Evolutionary conservation across 2,329 filamentous ascomycete species (phyloP), one percentile per base, ranked within the genome.

Genomic region (Tympanopsis confertula): DNA sequence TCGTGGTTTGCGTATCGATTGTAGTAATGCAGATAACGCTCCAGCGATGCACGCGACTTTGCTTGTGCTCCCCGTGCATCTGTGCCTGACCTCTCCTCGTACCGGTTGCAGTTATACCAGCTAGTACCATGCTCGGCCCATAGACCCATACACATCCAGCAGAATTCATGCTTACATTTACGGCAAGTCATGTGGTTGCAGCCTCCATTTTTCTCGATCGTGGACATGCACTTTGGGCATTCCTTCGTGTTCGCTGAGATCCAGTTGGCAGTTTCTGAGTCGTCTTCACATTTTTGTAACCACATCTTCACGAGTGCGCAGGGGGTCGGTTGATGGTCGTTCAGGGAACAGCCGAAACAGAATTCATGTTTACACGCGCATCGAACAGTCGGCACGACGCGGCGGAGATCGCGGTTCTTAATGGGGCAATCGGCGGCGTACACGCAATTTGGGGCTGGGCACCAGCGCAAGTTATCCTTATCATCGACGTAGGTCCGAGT

Each of bases 141-240:
- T 1, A 94, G 68, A 0, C 91, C 91, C 91, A 98, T 98, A 54
- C 91, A 98, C 84, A 98, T 96, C 91, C 91, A 98, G 63, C 91
- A 98, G 53, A 98, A 95, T 53, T 95, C 88, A 53, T 95, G 81
- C 52, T 87, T 86, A 65, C 88, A 95, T 59, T 95, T 95, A 40
- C 88, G 71, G 56, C 88, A 95, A 0, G 88, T 95, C 88, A 95
- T 95, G 58, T 95, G 88, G 63, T 95, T 95, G 65, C 88, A 95
- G 3, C 88, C 88, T 38, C 88, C 88, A 47, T 98, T 98, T 74
- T 98, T 98, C 62, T 98, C 91, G 33, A 98, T 98, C 0, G 91
- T 98, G 2, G 89, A 96, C 48, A 86, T 78, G 59, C 91, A 98
- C 56, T 84, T 91, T 0, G 91, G 89, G 46, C 91, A 98, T 57